Percentiles rank a stretch among this genome's conserved stretches.
These are phyloP conservation scores for Cryptococcus deneoformans DNA, from an alignment of 1,284 basidiomycete species.

Conservation along the genomic window DNA sequence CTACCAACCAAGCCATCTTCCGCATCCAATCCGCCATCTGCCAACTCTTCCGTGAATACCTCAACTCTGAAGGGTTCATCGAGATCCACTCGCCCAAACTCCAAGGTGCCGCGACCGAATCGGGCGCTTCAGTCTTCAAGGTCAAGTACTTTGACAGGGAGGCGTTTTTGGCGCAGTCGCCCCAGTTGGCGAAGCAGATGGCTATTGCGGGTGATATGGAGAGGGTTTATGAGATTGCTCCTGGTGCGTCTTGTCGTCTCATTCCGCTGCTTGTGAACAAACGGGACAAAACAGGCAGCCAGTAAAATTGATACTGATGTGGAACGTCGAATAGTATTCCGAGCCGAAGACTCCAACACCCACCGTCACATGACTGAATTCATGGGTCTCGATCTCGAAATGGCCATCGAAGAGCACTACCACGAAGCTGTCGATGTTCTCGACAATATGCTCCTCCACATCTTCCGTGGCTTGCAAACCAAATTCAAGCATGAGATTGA, in stretches of 20 bases:
- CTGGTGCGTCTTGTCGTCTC: constrained; percentile 37
- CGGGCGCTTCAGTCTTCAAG: constrained; percentile 96
- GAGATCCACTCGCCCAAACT: constrained; percentile 99
- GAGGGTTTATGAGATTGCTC: constrained; percentile 94
- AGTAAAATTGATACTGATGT: too few species aligned
- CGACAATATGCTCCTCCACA: constrained; percentile 75
- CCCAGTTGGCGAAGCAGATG: constrained; percentile 99
- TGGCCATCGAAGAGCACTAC: constrained; percentile 98
- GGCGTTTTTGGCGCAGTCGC: constrained; percentile 94
- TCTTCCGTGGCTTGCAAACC: constrained; percentile 77
- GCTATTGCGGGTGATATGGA: constrained; percentile 98
- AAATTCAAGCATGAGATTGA: constrained; percentile 78
- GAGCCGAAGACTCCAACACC: constrained; percentile 97
- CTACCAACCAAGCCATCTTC: constrained; percentile 96
- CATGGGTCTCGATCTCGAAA: constrained; percentile 97
- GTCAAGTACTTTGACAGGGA: constrained; percentile 95
- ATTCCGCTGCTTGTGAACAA: too few species aligned
- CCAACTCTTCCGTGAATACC: constrained; percentile 81
- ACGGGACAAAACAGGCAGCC: too few species aligned
- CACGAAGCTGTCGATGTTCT: constrained; percentile 90
- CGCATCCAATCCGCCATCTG: constrained; percentile 84
- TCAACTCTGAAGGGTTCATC: constrained; percentile 65
- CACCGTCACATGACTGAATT: constrained; percentile 99
- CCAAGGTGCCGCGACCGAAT: constrained; percentile 95
- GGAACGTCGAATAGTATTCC: constrained; percentile 70